Evolutionary conservation across 1,284 basidiomycete species (phyloP), one percentile per base, ranked within the genome.

Genomic region (Cutaneotrichosporon spelunceum): DNA sequence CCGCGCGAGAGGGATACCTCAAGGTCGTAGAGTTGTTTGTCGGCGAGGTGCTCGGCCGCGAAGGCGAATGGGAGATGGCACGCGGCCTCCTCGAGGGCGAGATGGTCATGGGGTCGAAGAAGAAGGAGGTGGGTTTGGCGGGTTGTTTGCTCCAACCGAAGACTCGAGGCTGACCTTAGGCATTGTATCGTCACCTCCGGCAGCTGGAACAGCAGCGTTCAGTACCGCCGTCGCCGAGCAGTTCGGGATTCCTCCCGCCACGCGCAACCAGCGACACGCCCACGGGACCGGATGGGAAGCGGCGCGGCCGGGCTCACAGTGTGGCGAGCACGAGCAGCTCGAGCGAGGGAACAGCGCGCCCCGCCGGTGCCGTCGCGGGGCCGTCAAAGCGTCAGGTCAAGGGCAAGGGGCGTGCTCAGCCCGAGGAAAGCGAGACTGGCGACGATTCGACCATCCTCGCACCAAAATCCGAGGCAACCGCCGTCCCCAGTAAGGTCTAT

Each of bases 51-150:
- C 61, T 78, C 48, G 67, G 62, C 11, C 66, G 71, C 48, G 75
- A 76, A 63, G 74, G 72, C 21, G 76, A 78, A 60, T 78, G 68
- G 68, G 76, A 76, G 62, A 78, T 78, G 76, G 76, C 75, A 1
- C 63, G 73, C 29, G 73, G 69, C 4, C 68, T 78, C 24, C 61
- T 78, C 53, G 75, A 76, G 47, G 73, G 74, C 27, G 76, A 78
- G 27, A 65, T 61, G 44, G 65, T 78, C 16, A 68, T 78, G 70
- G 63, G 68, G 19, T 71, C 70, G 7, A 76, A 75, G 66, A 70
- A 73, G 53, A 78, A 78, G 66, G 76, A 78, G 67, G 75, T 75
- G 59, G 63, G 72, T 26, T 42, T 11, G 39, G 44, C 26, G 3
- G 34, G 16, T 0, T 6, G 33, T 36, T 33, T 6, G 30, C 30